Evolutionary conservation across 352 stramenopile species (phyloP), one percentile per base, ranked within the genome.

Genomic region (Blastocystis sp.): DNA sequence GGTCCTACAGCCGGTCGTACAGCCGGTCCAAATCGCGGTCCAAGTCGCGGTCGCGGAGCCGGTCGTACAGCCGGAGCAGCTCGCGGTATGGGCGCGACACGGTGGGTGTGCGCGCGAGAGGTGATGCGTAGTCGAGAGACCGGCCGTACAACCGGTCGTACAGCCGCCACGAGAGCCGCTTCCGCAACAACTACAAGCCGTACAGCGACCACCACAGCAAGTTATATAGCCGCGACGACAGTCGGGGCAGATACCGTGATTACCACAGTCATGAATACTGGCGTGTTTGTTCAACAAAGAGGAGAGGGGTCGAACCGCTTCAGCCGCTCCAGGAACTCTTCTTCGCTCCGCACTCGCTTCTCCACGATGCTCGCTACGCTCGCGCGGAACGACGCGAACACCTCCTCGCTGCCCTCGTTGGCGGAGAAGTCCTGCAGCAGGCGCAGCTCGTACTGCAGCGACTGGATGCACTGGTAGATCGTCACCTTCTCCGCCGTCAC

Each of bases 61-160:
- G n/a, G 17, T 74, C 64, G 17, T 74, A 74, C 43, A 74, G 64
- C 34, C 64, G 40, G 28, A 74, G 64, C 40, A 24, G 42, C 54
- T 38, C 34, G 14, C 19, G 42, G 1, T 77, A 77, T 38, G 65
- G 34, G 21, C 74, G 52, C 11, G 74, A 84, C 66, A 57, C 48
- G 48, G 74, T 84, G 24, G 66, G 3, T 1, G 34, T 61, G 17
- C 21, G 38, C 3, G 42, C 21, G 40, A 10, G 45, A 10, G 1
- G 28, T 77, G n/a, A 61, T 10, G 9, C 57, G 66, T 77, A 77
- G 38, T 77, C 64, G 34, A 71, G 64, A 71, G 74, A 84, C 24
- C 74, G 74, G 14, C 48, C 48, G 17, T 68, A 64, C 48, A 57
- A 34, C 34, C 48, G 74, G 1, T 19, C 21, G 21, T 64, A 69